These are phyloP conservation scores for Alternaria incomplexa DNA, from an alignment of 2,329 filamentous ascomycete species.

Conservation along the genomic window DNA sequence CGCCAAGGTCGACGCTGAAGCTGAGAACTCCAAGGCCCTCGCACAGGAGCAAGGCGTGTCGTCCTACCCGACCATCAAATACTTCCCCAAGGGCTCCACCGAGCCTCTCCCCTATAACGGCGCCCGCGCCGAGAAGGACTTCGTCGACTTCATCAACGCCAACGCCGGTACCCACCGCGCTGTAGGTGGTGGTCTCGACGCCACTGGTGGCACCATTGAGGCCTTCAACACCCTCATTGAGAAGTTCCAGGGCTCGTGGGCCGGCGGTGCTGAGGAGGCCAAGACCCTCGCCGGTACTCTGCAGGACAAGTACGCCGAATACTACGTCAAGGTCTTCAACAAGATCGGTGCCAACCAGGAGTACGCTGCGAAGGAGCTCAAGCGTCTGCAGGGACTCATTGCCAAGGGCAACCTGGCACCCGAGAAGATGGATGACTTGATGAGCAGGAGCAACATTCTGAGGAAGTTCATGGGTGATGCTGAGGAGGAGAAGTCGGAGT, in stretches of 20 bases:
- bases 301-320: conserved; percentile 84
- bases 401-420: conserved; percentile 85
- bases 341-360: conserved; percentile 80
- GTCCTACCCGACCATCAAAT: conserved; percentile 97
- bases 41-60: conserved; percentile 77
- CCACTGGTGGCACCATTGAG: conserved; percentile 80
- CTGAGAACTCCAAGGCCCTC: conserved; percentile 79
- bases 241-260: conserved; percentile 70
- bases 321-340: conserved; percentile 90
- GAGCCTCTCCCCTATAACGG: conserved; percentile 74
- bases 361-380: conserved; percentile 85
- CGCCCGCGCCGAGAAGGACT: conserved; percentile 75
- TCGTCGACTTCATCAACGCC: conserved; percentile 84
- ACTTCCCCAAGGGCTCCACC: conserved; percentile 85
- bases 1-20: conserved; percentile 95
- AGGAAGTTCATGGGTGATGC: conserved; percentile 71
- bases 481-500: conserved; percentile 70
- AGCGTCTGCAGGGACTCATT: conserved; percentile 78
- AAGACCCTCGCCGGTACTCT: conserved; percentile 72
- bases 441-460: conserved; percentile 86
- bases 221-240: conserved; percentile 76
- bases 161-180: conserved; percentile 87
- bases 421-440: conserved; percentile 87
- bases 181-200: conserved; percentile 79
- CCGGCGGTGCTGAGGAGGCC: conserved; percentile 69